A percentile compares a stretch with the other conserved stretches of the same genome.
These are phyloP conservation scores for Thinopyrum elongatum DNA, from an alignment of 176 grass and related monocot species.

Conservation along the genomic window DNA sequence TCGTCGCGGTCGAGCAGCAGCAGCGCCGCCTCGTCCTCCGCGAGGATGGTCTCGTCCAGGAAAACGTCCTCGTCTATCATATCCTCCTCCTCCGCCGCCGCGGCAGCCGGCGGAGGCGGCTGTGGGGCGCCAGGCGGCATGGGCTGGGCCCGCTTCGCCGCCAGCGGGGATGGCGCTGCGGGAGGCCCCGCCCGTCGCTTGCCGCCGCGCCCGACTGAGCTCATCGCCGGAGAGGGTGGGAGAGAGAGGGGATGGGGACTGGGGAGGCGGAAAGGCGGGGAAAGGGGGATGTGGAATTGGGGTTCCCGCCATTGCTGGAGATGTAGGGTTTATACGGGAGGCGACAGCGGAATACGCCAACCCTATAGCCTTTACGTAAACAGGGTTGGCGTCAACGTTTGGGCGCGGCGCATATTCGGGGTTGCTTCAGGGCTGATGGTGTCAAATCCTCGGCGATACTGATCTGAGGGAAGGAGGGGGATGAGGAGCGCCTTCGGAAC, in stretches of 20 bases:
- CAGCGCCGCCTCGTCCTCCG: conserved; percentile 78
- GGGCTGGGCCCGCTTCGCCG: conserved; percentile 59
- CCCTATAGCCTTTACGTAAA: not conserved
- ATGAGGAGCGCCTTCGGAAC: too few species aligned
- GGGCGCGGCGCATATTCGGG: too few species aligned
- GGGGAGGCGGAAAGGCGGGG: conserved; percentile 15
- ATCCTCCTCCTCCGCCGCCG: conserved; percentile 57
- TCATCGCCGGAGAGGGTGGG: conserved; percentile 31
- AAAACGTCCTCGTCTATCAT: conserved; percentile 99
- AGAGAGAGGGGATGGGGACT: not conserved
- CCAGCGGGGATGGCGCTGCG: conserved; percentile 3
- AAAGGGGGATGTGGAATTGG: conserved; percentile 37
- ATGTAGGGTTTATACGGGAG: conserved; percentile 38
- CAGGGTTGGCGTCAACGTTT: not conserved
- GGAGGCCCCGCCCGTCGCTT: conserved; percentile 57
- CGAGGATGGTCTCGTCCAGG: conserved; percentile 69
- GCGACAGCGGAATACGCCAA: not conserved
- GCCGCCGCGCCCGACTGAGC: conserved; percentile 26
- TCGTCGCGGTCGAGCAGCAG: conserved; percentile 61
- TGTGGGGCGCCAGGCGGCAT: conserved; percentile 21
- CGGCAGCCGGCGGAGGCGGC: conserved; percentile 19
- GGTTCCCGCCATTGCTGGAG: conserved; percentile 46
- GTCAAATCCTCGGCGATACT: too few species aligned
- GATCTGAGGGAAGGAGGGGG: too few species aligned
- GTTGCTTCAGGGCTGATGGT: too few species aligned